These are phyloP conservation scores for Penicillium sp. DNA, from an alignment of 2,329 filamentous ascomycete species.

Conservation along the genomic window DNA sequence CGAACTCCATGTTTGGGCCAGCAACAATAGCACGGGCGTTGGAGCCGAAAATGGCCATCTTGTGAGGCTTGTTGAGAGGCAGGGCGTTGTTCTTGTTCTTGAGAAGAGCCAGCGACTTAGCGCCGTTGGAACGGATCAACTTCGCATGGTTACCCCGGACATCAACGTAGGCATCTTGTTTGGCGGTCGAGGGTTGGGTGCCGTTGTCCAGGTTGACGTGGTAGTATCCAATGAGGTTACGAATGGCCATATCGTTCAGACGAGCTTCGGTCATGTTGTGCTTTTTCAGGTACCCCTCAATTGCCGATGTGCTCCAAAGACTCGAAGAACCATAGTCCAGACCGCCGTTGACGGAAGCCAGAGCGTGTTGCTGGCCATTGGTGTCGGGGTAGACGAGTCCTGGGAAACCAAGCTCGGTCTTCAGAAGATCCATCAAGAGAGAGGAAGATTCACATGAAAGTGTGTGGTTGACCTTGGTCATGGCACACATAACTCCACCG, in stretches of 20 bases:
- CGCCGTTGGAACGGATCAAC: constrained; percentile 74
- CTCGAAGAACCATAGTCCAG: constrained; percentile 36
- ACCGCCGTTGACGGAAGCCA: constrained; percentile 51
- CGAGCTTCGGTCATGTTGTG: constrained; percentile 45
- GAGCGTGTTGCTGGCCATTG: constrained; percentile 50
- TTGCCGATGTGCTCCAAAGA: constrained; percentile 41
- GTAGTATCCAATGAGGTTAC: constrained; percentile 54
- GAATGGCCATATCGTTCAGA: constrained; percentile 52
- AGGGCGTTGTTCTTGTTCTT: constrained; percentile 55
- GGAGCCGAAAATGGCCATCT: constrained; percentile 56
- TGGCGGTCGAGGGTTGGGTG: constrained; percentile 34
- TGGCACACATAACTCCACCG: constrained; percentile 50
- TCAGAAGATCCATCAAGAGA: constrained; percentile 52
- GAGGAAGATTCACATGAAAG: constrained; percentile 56
- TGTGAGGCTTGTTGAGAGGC: constrained; percentile 52
- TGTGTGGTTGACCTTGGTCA: constrained; percentile 51
- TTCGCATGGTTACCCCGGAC: constrained; percentile 71
- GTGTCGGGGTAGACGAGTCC: constrained; percentile 54
- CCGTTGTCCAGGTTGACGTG: constrained; percentile 47
- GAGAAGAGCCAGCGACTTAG: constrained; percentile 74
- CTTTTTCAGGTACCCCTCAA: constrained; percentile 43
- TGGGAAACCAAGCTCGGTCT: constrained; percentile 57
- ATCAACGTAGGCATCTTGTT: constrained; percentile 47
- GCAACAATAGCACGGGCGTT: constrained; percentile 47
- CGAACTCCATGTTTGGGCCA: constrained; percentile 36